Conservation (phyloP, 805 yeast species). For the Candida multigemmis region DNA sequence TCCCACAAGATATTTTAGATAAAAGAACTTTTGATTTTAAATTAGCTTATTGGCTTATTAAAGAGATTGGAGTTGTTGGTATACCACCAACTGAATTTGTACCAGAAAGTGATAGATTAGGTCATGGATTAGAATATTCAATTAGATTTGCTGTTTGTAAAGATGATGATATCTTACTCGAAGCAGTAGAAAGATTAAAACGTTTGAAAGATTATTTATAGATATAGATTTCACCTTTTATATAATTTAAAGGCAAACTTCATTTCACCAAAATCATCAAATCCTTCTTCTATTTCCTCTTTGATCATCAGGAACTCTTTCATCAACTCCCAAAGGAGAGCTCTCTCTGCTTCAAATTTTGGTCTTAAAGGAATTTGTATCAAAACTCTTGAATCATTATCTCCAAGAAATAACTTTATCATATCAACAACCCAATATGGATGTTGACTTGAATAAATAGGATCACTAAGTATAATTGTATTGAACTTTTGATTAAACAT, state of each 20-base stretch:
- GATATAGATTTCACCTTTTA: slow-evolving; percentile 1
- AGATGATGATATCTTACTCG: slow-evolving; percentile 70
- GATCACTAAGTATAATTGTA: slow-evolving; percentile 74
- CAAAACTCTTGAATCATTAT: slow-evolving; percentile 36
- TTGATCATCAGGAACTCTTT: slow-evolving; percentile 23
- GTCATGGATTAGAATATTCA: slow-evolving; percentile 70
- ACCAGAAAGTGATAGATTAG: slow-evolving; percentile 48
- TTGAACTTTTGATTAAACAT: slow-evolving; percentile 31
- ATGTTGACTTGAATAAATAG: slow-evolving; percentile 77
- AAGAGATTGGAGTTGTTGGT: slow-evolving; percentile 88
- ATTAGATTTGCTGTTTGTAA: slow-evolving; percentile 95
- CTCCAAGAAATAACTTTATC: slow-evolving; percentile 37
- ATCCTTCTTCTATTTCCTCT: slow-evolving; percentile 48
- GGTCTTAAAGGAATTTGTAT: slow-evolving; percentile 72
- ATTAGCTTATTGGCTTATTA: slow-evolving; percentile 86
- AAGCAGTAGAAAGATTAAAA: slow-evolving; percentile 71
- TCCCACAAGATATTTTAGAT: slow-evolving; percentile 57
- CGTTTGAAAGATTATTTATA: slow-evolving; percentile 54
- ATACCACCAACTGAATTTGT: slow-evolving; percentile 97
- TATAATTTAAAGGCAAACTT: slow-evolving; percentile 41
- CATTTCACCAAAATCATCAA: slow-evolving; percentile 80
- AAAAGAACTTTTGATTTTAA: slow-evolving; percentile 77
- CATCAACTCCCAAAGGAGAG: slow-evolving; percentile 48
- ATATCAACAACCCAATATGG: slow-evolving; percentile 65
- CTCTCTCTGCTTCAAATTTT: slow-evolving; percentile 59